A percentile compares a stretch with the other conserved stretches of the same genome.
Conservation (phyloP, 108 stramenopile genomes). For the Cyclotella sp. region DNA sequence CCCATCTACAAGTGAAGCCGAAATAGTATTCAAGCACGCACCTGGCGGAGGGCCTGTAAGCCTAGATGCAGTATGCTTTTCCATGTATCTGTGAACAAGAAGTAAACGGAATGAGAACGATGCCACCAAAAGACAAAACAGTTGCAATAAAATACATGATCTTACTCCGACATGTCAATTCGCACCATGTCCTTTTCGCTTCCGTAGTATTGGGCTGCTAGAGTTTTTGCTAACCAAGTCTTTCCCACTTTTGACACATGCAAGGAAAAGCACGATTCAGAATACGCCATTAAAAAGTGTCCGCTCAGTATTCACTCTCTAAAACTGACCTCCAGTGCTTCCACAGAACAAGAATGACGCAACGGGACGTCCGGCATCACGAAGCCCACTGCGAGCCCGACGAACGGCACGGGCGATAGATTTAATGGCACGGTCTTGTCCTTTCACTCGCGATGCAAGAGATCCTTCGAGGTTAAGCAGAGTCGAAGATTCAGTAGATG, state of each 20-base stretch:
- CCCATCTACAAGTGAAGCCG: neutral
- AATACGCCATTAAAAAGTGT: neutral
- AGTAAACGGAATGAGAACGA: neutral
- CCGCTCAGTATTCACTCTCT: neutral
- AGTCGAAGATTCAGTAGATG: conserved; percentile 81
- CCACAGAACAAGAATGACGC: conserved; percentile 93
- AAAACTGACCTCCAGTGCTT: conserved; percentile 73
- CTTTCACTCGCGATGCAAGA: conserved; percentile 82
- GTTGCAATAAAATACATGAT: neutral
- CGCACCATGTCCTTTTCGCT: conserved; percentile 90
- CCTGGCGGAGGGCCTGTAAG: conserved; percentile 97
- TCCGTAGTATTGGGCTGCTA: conserved; percentile 90
- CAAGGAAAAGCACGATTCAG: conserved; percentile 3
- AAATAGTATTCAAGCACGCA: neutral
- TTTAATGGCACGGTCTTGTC: conserved; percentile 85
- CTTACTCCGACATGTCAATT: conserved; percentile 89
- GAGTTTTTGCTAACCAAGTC: conserved; percentile 92
- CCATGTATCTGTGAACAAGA: conserved; percentile 57
- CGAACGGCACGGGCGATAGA: conserved; percentile 86
- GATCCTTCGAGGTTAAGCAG: conserved; percentile 78
- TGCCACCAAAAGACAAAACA: neutral
- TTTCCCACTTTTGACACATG: conserved; percentile 69
- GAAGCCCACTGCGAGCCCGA: conserved; percentile 84
- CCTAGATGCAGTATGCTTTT: conserved; percentile 89
- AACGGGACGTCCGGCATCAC: conserved; percentile 79